Conservation (phyloP, 2,329 filamentous ascomycete genomes). For the Anisogramma anomala region DNA sequence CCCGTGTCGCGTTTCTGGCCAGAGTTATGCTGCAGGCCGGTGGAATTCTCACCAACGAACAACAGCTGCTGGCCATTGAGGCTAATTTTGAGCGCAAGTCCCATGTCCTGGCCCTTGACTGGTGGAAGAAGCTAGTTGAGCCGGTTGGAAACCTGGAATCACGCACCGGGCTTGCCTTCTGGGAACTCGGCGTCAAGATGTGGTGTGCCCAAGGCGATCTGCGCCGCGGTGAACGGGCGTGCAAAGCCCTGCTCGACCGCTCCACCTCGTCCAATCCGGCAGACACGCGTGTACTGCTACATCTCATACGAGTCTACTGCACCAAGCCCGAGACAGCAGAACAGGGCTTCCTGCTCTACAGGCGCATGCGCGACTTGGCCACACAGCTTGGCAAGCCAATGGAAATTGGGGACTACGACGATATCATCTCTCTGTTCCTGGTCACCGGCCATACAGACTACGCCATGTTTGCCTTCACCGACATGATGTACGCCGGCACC, state of each 20-base stretch:
- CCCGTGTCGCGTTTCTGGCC: conserved; percentile 49
- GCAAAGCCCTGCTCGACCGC: conserved; percentile 38
- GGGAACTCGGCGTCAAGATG: conserved; percentile 56
- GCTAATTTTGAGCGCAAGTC: conserved; percentile 54
- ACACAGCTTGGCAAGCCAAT: conserved; percentile 29
- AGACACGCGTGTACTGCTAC: conserved; percentile 48
- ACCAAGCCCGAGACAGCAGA: conserved; percentile 36
- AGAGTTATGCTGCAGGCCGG: conserved; percentile 55
- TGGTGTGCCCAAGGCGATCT: conserved; percentile 45
- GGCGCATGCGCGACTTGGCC: conserved; percentile 44
- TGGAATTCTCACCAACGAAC: conserved; percentile 39
- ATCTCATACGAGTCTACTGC: conserved; percentile 58
- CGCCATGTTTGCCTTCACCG: conserved; percentile 67
- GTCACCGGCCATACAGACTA: conserved; percentile 51
- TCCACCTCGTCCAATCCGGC: conserved; percentile 25
- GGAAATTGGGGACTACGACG: conserved; percentile 65
- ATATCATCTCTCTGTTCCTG: conserved; percentile 59
- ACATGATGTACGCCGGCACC: conserved; percentile 67
- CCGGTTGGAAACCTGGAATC: conserved; percentile 29
- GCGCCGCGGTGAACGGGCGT: conserved; percentile 45
- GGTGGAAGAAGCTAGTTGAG: conserved; percentile 48
- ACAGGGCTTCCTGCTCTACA: conserved; percentile 57
- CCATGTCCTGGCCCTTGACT: conserved; percentile 46
- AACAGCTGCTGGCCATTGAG: conserved; percentile 57
- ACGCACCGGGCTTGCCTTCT: conserved; percentile 30